A percentile compares a stretch with the other conserved stretches of the same genome.
These are phyloP conservation scores for Xanthoceras sorbifolium DNA, from an alignment of 345 rosid genomes.

Conservation along the genomic window DNA sequence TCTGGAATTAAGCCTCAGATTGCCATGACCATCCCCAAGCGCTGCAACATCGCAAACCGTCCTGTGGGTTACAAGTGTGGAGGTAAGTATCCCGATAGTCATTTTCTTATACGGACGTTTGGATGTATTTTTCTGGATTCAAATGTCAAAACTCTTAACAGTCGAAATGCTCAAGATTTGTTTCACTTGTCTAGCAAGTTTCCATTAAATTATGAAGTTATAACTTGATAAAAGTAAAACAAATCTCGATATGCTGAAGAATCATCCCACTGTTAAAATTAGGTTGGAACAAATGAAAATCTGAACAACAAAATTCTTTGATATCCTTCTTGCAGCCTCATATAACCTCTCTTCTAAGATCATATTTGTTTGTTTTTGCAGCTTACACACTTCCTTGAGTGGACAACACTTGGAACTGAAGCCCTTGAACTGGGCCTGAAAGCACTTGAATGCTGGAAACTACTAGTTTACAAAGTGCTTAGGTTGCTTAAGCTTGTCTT, in stretches of 20 bases:
- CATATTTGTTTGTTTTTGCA: constrained; percentile 25
- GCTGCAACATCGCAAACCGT: constrained; percentile 44
- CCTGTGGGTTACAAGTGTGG: constrained; percentile 55
- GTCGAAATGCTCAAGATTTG: too few relatives aligned
- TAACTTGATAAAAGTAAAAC: too few relatives aligned
- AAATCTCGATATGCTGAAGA: too few relatives aligned
- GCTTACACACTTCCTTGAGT: constrained; percentile 50
- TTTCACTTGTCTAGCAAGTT: too few relatives aligned
- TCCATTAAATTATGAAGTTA: too few relatives aligned
- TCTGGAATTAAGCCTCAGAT: constrained; percentile 39
- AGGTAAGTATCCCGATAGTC: constrained; percentile 22
- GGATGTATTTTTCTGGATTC: too few relatives aligned
- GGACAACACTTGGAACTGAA: background rate
- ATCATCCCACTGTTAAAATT: too few relatives aligned
- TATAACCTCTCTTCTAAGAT: background rate
- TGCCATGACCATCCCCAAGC: constrained; percentile 47
- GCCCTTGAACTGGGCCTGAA: background rate
- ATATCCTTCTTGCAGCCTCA: too few relatives aligned
- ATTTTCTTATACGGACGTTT: background rate
- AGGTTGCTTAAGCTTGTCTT: constrained; percentile 11
- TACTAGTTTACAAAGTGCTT: background rate
- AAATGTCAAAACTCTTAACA: too few relatives aligned
- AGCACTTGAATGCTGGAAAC: constrained; percentile 8
- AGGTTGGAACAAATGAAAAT: too few relatives aligned
- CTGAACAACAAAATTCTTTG: too few relatives aligned